These are phyloP conservation scores for Pythium phragmiticola DNA, from an alignment of 352 stramenopile genomes.

Conservation along the genomic window DNA sequence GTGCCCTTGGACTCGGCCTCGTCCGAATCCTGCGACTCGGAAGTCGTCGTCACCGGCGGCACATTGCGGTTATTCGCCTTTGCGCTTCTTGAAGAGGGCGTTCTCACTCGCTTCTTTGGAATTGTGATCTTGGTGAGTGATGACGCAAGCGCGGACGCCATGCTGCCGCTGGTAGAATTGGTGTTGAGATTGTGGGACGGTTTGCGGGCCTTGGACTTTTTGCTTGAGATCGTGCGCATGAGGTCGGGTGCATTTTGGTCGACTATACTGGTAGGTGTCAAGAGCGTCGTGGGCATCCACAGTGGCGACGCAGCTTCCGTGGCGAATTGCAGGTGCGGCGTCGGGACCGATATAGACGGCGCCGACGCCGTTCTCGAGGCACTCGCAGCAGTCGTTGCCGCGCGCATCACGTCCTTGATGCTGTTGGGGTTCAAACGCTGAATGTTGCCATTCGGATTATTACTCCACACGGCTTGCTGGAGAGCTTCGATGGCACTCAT, in stretches of 20 bases:
- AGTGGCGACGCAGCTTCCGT: conserved; percentile 5
- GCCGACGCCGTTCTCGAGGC: conserved; percentile 17
- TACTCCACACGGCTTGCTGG: conserved; percentile 29
- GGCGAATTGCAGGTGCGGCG: conserved; percentile 9
- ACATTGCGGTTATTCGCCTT: background rate
- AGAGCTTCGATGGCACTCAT: conserved; percentile 31
- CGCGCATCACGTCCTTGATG: conserved; percentile 24
- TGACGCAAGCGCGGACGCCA: conserved; percentile 4
- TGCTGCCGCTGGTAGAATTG: background rate
- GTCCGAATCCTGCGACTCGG: conserved; percentile 23
- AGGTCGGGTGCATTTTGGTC: conserved; percentile 16
- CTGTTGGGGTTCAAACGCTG: conserved; percentile 23
- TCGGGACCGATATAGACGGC: background rate
- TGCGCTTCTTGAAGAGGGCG: background rate
- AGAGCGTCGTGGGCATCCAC: conserved; percentile 12
- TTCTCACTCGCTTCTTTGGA: background rate
- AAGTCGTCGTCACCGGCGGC: conserved; percentile 1
- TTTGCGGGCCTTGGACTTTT: conserved; percentile 23
- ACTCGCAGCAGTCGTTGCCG: conserved; percentile 2
- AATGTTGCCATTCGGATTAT: conserved; percentile 14
- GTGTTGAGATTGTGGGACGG: conserved; percentile 3
- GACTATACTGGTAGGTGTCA: conserved; percentile 15
- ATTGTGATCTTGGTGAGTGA: background rate
- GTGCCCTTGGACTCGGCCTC: conserved; percentile 22
- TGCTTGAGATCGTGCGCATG: conserved; percentile 24